Percentiles rank a stretch among this genome's conserved stretches.
Evolutionary conservation across 768 basidiomycete genomes (phyloP).

Genomic region (Rhizopogon vinicolor): DNA sequence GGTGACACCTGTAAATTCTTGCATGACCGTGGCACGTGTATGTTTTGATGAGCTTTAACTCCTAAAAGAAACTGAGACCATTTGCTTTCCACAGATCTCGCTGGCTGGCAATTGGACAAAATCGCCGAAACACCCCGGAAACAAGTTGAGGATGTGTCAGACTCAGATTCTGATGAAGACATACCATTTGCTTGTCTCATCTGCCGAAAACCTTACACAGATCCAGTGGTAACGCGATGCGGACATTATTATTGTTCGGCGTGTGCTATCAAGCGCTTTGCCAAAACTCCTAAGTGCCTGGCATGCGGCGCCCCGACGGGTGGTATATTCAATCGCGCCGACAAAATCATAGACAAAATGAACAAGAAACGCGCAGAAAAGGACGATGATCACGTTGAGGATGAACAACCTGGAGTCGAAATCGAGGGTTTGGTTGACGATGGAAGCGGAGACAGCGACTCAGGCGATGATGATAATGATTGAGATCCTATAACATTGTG

Average conservation of each 20-base stretch:
- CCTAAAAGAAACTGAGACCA: constrained; percentile 6
- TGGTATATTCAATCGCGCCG: constrained; percentile 95
- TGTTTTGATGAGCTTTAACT: constrained; percentile 27
- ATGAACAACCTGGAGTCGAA: constrained; percentile 53
- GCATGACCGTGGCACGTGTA: constrained; percentile 94
- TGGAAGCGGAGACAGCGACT: constrained; percentile 16
- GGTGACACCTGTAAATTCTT: constrained; percentile 99
- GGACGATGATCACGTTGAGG: constrained; percentile 37
- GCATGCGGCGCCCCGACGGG: constrained; percentile 92
- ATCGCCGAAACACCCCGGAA: constrained; percentile 73
- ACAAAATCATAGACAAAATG: constrained; percentile 86
- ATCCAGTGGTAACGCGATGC: constrained; percentile 94
- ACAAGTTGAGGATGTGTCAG: constrained; percentile 56
- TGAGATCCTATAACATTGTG: background rate
- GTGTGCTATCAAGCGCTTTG: constrained; percentile 93
- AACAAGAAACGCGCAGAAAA: constrained; percentile 65
- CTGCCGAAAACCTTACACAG: constrained; percentile 91
- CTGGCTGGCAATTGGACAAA: constrained; percentile 98
- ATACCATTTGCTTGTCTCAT: constrained; percentile 98
- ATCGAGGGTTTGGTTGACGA: constrained; percentile 53
- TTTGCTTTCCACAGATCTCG: constrained; percentile 58
- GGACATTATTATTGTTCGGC: constrained; percentile 95
- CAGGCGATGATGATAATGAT: constrained; percentile 21
- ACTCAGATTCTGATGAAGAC: constrained; percentile 75
- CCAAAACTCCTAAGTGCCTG: constrained; percentile 91